Base-by-base conservation (phyloP, 108 stramenopile species). In the Cyclostephanos tholiformis region DNA sequence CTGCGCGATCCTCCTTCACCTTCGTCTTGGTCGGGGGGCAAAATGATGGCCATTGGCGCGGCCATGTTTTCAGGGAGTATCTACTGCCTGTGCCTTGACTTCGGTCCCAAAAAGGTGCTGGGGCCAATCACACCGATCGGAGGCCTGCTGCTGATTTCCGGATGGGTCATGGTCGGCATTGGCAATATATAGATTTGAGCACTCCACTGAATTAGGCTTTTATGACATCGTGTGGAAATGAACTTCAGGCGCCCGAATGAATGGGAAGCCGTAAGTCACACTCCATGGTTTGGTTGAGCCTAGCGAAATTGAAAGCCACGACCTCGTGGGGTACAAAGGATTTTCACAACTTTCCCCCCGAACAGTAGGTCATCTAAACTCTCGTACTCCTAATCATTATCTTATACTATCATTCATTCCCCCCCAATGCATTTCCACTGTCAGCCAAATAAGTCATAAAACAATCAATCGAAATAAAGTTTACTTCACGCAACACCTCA, bases 91-190 rank as follows among this genome's bases (percentile, higher is more conserved):
- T 78, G 74, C 43, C 71, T 95, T 36, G 91, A 84, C 10, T 70
- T 92, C 27, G 95, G 92, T 3, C 92, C 92, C 16, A 88, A 89
- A 68, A 80, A 72, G 19, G 17, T 95, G 1, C 48, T 91, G 59
- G 95, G 92, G 0, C 95, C 95, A 0, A 84, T 88, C 22, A 95
- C 95, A n/a, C 95, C 95, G 13, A 48, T 93, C 50, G 92, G 95
- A n/a, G 95, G 95, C n/a, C 43, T 93, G 36, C 67, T 93, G 41
- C 84, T 95, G 82, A 91, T 95, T 53, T 82, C 84, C 51, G 91
- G 91, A 4, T 95, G 95, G 95, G 79, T 74, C 35, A 68, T 92
- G 75, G 55, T 74, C 57, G 83, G 83, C 16, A 43, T 60, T 44
- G 72, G 83, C 43, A 81, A 75, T 52, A 63, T 65, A 43, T 36